Conservation (phyloP, 805 yeast genomes). For the Hermanozyma aechmeae region DNA sequence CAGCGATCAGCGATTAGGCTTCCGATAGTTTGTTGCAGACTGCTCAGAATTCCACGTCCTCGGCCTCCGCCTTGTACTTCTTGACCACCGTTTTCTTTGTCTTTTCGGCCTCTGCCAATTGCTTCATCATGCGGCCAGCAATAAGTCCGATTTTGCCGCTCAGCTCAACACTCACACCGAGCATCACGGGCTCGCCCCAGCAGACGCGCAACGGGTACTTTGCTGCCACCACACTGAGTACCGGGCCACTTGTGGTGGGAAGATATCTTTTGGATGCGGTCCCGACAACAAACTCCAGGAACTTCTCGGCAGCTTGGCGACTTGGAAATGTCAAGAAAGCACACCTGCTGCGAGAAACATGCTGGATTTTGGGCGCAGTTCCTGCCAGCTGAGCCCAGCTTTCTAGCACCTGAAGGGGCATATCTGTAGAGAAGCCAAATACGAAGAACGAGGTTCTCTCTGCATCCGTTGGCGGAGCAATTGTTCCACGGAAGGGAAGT, state of each 20-base stretch:
- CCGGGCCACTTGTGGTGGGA: conserved; percentile 21
- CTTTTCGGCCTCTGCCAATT: conserved; percentile 36
- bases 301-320: conserved; percentile 41
- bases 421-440: conserved; percentile 60
- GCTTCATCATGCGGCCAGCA: conserved; percentile 44
- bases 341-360: conserved; percentile 51
- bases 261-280: conserved; percentile 18
- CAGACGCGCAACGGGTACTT: conserved; percentile 40
- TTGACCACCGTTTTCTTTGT: background rate
- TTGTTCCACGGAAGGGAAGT: conserved; percentile 63
- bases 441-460: conserved; percentile 54
- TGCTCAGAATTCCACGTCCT: conserved; percentile 12
- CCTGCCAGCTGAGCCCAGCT: conserved; percentile 41
- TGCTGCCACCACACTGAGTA: conserved; percentile 19
- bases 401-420: conserved; percentile 55
- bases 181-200: conserved; percentile 42
- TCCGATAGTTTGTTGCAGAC: too few species aligned
- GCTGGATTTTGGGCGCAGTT: conserved; percentile 35
- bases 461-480: conserved; percentile 25
- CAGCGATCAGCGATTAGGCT: too few species aligned
- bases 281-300: conserved; percentile 13
- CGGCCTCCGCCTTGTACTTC: conserved; percentile 5
- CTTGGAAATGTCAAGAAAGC: conserved; percentile 53
- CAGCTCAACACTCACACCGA: conserved; percentile 36
- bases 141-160: conserved; percentile 39